Percentiles rank a stretch among this genome's conserved stretches.
These are phyloP conservation scores for Trypanosoma lewisi DNA, from an alignment of 208 protist species.

Conservation along the genomic window DNA sequence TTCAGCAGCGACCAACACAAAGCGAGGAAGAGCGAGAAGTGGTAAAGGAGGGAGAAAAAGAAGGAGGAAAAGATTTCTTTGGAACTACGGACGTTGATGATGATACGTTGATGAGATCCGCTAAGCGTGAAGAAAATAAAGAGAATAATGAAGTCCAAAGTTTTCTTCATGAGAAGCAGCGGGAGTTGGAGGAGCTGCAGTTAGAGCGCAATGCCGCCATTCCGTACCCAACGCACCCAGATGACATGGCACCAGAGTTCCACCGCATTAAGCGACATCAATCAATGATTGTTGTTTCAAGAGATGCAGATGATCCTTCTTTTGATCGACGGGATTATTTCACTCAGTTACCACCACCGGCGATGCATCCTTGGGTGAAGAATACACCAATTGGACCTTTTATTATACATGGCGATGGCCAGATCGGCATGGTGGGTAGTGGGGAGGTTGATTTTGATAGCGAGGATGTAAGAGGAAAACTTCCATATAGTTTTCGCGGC, in stretches of 20 bases:
- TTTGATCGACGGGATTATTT: conserved; percentile 59
- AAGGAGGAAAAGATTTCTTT: too few species aligned
- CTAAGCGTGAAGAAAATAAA: conserved; percentile 23
- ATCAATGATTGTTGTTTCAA: conserved; percentile 43
- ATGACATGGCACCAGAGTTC: conserved; percentile 56
- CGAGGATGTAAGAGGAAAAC: conserved; percentile 10
- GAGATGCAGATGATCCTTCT: conserved; percentile 49
- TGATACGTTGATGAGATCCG: neutral
- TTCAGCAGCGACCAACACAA: neutral
- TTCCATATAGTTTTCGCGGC: conserved; percentile 53
- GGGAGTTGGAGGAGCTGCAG: conserved; percentile 38
- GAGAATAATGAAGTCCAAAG: conserved; percentile 52
- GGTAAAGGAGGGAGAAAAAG: neutral
- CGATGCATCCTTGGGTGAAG: conserved; percentile 76
- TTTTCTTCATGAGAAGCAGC: conserved; percentile 62
- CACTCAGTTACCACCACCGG: conserved; percentile 48
- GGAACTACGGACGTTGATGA: neutral
- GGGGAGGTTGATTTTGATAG: conserved; percentile 86
- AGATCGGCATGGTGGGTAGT: conserved; percentile 59
- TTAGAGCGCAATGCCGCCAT: conserved; percentile 55
- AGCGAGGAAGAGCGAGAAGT: neutral
- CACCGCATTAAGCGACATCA: conserved; percentile 65
- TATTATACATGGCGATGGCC: conserved; percentile 84
- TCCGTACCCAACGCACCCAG: conserved; percentile 60
- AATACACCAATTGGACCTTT: conserved; percentile 66